These are phyloP conservation scores for Prunus salicina DNA, from an alignment of 306 rosid species.

Conservation along the genomic window DNA sequence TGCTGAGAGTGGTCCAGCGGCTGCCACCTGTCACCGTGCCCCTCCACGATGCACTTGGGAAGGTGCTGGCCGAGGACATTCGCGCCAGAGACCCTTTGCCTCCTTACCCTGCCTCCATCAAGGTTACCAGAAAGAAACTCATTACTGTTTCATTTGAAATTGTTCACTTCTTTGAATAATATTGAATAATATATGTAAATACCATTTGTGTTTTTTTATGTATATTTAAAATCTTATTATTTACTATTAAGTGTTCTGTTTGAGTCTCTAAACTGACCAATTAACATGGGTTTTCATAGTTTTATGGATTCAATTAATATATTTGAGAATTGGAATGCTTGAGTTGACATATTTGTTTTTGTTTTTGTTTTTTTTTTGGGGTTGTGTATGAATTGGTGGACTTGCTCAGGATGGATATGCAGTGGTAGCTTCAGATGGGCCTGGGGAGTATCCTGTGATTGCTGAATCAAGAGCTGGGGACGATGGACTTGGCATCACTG, in stretches of 20 bases:
- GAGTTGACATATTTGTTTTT: background rate
- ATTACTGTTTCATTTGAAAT: too few relatives aligned
- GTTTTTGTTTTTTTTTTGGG: background rate
- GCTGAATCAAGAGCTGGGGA: conserved; percentile 80
- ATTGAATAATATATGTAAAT: too few relatives aligned
- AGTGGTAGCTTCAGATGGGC: conserved; percentile 79
- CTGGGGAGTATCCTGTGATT: conserved; percentile 75
- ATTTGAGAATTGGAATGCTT: background rate
- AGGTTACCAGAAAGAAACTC: conserved; percentile 34
- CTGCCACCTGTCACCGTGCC: conserved; percentile 57
- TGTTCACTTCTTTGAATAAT: too few relatives aligned
- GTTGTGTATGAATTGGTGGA: background rate
- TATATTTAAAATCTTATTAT: too few relatives aligned
- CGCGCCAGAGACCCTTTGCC: conserved; percentile 71
- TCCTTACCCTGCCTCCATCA: conserved; percentile 74
- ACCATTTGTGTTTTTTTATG: too few relatives aligned
- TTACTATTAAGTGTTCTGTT: too few relatives aligned
- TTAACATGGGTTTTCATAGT: too few relatives aligned
- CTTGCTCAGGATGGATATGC: conserved; percentile 82
- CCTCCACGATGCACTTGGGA: conserved; percentile 66
- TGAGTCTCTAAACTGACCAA: too few relatives aligned
- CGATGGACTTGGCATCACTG: conserved; percentile 56
- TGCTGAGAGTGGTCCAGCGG: conserved; percentile 47
- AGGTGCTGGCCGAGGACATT: conserved; percentile 68
- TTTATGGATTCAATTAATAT: background rate